phyloP scores from a whole-genome alignment of 1,139 yeast genomes.

The Pichia sp. region DNA sequence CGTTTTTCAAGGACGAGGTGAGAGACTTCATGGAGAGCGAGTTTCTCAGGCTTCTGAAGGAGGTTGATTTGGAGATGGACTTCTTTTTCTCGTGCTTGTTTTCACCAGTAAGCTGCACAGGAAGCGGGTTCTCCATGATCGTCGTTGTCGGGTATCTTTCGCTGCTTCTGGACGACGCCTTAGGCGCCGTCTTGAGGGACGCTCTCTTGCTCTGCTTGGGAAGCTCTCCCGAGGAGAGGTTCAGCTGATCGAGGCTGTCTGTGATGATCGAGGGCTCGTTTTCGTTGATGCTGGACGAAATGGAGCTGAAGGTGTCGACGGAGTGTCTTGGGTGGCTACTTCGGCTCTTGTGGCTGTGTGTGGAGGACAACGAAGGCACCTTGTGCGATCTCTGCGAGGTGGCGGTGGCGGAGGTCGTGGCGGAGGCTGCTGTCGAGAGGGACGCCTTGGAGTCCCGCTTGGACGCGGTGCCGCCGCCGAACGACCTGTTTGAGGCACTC shows the following conservation, averaged over 20 bases:
- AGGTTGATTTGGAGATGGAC: slow-evolving; percentile 14
- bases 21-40: slow-evolving; percentile 29
- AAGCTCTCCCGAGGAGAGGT: background rate
- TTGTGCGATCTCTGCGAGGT: background rate
- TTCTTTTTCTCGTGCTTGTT: slow-evolving; percentile 3
- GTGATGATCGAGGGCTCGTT: slow-evolving; percentile 4
- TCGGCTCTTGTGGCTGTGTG: background rate
- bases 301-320: slow-evolving; percentile 10
- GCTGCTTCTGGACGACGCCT: background rate
- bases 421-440: background rate
- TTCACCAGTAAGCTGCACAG: background rate
- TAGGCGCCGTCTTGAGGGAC: background rate
- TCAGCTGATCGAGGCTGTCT: slow-evolving; percentile 2
- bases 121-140: background rate
- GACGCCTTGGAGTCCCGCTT: slow-evolving; percentile 2
- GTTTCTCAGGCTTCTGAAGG: slow-evolving; percentile 23
- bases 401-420: background rate
- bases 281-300: slow-evolving; percentile 6
- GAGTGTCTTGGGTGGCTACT: slow-evolving; percentile 1
- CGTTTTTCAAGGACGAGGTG: slow-evolving; percentile 5
- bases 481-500: background rate
- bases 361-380: background rate
- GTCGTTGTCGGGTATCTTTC: background rate
- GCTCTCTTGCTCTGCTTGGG: background rate
- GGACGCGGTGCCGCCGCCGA: background rate